Evolutionary conservation across 345 rosid genomes (phyloP), one percentile per base, ranked within the genome.

Genomic region (Anastatica hierochuntica): DNA sequence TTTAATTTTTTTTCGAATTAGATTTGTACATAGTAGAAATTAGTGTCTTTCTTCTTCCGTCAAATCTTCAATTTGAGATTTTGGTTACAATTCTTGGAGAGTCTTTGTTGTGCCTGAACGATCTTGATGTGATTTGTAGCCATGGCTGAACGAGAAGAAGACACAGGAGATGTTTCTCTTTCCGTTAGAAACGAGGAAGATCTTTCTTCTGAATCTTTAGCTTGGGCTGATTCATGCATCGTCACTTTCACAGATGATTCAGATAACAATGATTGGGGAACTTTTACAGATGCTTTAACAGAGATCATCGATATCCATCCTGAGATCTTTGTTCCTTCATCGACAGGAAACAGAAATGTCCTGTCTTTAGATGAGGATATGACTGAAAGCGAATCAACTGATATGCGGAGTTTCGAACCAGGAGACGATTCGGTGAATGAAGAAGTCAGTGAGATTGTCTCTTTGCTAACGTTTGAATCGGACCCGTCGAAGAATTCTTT

Each of bases 181-280:
- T 43, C 43, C 1, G 49, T 50, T 0, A 36, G 15, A 66, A 10
- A 58, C 14, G 49, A 66, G 16, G 76, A 78, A 48, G 53, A 26
- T n/a, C n/a, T n/a, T 23, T 78, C 79, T 4, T 50, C 74, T 53
- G 95, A 80, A 60, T 76, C 69, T 62, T 43, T 73, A 60, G 80
- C 83, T 24, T 85, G 90, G 95, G 82, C 66, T 49, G 84, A 85
- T 69, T 85, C 88, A 41, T 85, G 90, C 60, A 72, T 78, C 49
- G 46, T 70, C 53, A 62, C 58, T 29, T 77, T 74, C 56, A 61
- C 70, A 36, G 88, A 77, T 17, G 47, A 60, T 56, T 73, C 70
- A 14, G 77, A 76, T 16, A 29, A 17, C 18, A 55, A n/a, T n/a
- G n/a, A 56, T 26, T 82, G 81, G 88, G 68, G 51, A 39, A 72